phyloP scores from a whole-genome alignment of 495 filamentous ascomycete genomes.

The Penicillium steckii region DNA sequence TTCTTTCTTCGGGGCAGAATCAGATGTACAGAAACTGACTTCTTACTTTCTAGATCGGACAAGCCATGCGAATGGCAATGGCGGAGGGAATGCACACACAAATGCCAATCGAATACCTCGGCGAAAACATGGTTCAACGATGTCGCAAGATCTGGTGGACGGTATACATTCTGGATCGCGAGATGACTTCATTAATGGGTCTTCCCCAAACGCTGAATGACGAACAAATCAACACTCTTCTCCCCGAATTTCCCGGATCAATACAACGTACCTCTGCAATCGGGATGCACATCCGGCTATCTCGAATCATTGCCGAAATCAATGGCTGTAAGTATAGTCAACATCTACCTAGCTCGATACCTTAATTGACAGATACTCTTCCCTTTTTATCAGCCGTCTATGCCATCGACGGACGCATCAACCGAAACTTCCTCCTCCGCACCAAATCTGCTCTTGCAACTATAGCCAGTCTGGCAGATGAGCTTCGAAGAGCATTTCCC shows the following conservation, averaged over 20 bases:
- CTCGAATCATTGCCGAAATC: slow-evolving; percentile 40
- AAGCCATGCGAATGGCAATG: slow-evolving; percentile 43
- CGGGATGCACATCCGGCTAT: slow-evolving; percentile 42
- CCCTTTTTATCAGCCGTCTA: slow-evolving; percentile 36
- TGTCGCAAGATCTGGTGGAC: slow-evolving; percentile 48
- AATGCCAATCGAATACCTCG: slow-evolving; percentile 37
- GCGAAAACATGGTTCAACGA: slow-evolving; percentile 32
- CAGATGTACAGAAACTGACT: background rate
- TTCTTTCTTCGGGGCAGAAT: background rate
- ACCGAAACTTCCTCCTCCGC: slow-evolving; percentile 37
- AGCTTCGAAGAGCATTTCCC: slow-evolving; percentile 33
- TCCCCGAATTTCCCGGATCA: slow-evolving; percentile 34
- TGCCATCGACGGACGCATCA: slow-evolving; percentile 41
- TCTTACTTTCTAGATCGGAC: slow-evolving; percentile 33
- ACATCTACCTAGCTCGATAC: background rate
- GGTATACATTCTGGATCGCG: slow-evolving; percentile 43
- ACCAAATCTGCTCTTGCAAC: slow-evolving; percentile 41
- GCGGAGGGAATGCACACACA: slow-evolving; percentile 44
- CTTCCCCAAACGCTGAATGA: slow-evolving; percentile 40
- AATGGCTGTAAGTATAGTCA: slow-evolving; percentile 32
- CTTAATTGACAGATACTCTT: background rate
- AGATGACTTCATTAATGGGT: slow-evolving; percentile 47
- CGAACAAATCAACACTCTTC: slow-evolving; percentile 33
- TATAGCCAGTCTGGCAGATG: slow-evolving; percentile 36
- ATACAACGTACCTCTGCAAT: slow-evolving; percentile 33